Base-by-base conservation (phyloP, 2,329 filamentous ascomycete species). In the Beauveria asiatica region DNA sequence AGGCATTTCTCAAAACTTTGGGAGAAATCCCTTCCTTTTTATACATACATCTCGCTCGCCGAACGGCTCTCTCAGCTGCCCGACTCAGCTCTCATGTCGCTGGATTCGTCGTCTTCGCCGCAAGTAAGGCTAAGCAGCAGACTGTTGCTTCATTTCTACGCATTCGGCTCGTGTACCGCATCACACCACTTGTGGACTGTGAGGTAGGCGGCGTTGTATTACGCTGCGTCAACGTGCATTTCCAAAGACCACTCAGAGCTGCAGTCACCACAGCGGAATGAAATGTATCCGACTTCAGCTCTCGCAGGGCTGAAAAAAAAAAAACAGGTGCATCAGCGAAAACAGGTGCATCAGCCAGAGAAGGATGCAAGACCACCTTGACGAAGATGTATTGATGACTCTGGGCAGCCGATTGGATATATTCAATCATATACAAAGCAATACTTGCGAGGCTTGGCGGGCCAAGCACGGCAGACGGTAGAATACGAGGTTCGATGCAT, bases 401-500 rank as follows among this genome's bases (percentile, higher is more conserved):
- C n/a, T 11, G 30, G 39, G 10, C 9, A 11, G 10, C 37, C 13
- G 17, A 37, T 30, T 44, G 37, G 37, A 44, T 21, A 9, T 5
- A 3, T 33, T 23, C 13, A 23, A 23, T 51, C 30, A 33, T 10
- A n/a, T 13, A 33, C 17, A n/a, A 8, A 37, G 21, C 16, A 4
- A 44, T 16, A n/a, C 39, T n/a, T 19, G 23, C 23, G 11, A 42
- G 37, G 37, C 51, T 54, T 54, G 51, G 39, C 51, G 16, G 16
- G 16, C 51, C 11, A 33, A 33, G 30, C 37, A 23, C 37, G 51
- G 37, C 37, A 27, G 37, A 53, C 51, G 51, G 23, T 30, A 54
- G 51, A 54, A 54, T 44, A 54, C 51, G 51, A 54, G 51, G 16
- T 54, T 54, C 39, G 37, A 54, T 27, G 51, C 39, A 54, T 33